Base-by-base conservation (phyloP, 257 asterid genomes). In the Plantago ovata region DNA sequence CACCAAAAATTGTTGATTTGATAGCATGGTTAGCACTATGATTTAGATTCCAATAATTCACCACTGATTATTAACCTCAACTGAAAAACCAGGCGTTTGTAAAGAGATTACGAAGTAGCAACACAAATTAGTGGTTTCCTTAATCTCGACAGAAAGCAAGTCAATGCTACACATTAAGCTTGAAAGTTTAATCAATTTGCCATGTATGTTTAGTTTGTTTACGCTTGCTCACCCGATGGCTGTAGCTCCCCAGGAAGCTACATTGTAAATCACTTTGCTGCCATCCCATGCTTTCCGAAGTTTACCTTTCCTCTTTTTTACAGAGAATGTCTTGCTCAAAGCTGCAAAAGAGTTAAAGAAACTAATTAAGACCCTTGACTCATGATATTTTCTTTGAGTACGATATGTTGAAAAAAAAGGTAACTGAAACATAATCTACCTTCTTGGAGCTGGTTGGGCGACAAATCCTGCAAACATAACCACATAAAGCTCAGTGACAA, bases 171-270 rank as follows among this genome's bases (percentile, higher is more conserved):
- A 44, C 62, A 28, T 40, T 13, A 45, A 13, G 38, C 19, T 14
- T 40, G 28, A 43, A 20, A 41, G 32, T 53, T 19, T 62, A 63
- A 53, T 33, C 52, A 58, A 60, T 13, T 44, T 65, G 41, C 11
- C 2, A 14, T 15, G 33, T 38, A 52, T 12, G 19, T 52, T 39
- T 16, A 56, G 64, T 52, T 61, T 51, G 56, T 38, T 62, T 43
- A 70, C 65, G 49, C 62, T 40, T 42, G 62, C 93, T 77, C 69
- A 93, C 99, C 99, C 99, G 59, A 93, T 73, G 58, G 97, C 99
- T 54, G 99, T 93, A 65, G 99, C 97, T 66, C 99, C 99, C 99
- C 99, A 93, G 14, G 99, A 93, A 48, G 97, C 99, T 53, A 93
- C 95, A 39, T 89, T 93, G 70, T 93, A 93, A 20, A 93, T 66